phyloP scores from a whole-genome alignment of 805 yeast genomes.

The Nakazawaea holstii region DNA sequence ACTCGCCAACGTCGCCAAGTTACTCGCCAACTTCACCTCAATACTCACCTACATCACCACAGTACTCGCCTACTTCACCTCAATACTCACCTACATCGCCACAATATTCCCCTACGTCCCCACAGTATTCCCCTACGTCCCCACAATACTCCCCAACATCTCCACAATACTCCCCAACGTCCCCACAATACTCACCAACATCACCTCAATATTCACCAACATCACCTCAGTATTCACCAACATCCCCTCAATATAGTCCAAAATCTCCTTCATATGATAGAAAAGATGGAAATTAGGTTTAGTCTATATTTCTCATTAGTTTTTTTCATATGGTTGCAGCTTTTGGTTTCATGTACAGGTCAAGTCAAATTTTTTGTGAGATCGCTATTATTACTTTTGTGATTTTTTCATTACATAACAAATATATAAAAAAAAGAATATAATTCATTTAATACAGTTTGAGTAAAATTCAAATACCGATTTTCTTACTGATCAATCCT shows the following conservation, averaged over 20 bases:
- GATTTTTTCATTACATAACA: too few species aligned
- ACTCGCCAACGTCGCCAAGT: slow-evolving; percentile 73
- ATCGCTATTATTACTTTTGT: too few species aligned
- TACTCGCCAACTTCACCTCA: slow-evolving; percentile 61
- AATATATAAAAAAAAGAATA: background rate
- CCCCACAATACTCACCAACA: slow-evolving; percentile 52
- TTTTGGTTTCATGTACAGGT: background rate
- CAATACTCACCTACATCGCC: slow-evolving; percentile 67
- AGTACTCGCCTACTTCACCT: slow-evolving; percentile 61
- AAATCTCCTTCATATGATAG: slow-evolving; percentile 30
- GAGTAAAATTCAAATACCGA: slow-evolving; percentile 2
- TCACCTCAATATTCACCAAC: slow-evolving; percentile 51
- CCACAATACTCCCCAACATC: slow-evolving; percentile 72
- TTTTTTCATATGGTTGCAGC: background rate
- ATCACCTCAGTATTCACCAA: slow-evolving; percentile 37
- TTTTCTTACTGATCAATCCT: slow-evolving; percentile 72
- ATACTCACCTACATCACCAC: slow-evolving; percentile 70
- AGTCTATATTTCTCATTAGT: background rate
- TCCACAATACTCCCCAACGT: slow-evolving; percentile 59
- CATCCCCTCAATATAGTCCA: slow-evolving; percentile 42
- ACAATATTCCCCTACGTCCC: slow-evolving; percentile 60
- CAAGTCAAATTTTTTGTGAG: too few species aligned
- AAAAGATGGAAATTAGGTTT: slow-evolving; percentile 11
- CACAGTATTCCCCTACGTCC: slow-evolving; percentile 42
- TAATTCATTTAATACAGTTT: background rate